Base-by-base conservation (phyloP, 225 moss, liverwort and hornwort species). In the Sphagnum tenellum region DNA sequence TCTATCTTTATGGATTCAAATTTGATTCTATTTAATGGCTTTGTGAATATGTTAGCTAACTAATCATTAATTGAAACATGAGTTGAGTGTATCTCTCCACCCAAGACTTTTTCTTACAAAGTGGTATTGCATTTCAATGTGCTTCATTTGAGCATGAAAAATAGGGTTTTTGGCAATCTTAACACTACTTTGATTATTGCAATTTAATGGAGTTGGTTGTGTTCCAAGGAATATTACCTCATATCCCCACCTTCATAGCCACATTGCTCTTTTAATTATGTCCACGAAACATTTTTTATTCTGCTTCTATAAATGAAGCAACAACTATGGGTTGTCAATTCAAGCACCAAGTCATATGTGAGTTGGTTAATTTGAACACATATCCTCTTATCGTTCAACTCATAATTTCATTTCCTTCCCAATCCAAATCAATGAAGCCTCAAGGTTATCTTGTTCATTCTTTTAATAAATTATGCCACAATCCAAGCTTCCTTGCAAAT, bases 111-210 rank as follows among this genome's bases (percentile, higher is more conserved):
- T 5, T 1, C 2, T 4, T 45, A 63, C 46, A 48, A 29, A 63
- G 62, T 63, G 62, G 11, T 63, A 47, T 10, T 65, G 65, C 4
- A 65, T 13, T 46, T 50, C 65, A 9, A 65, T 65, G n/a, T 65
- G 65, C 50, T 50, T 48, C 12, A 49, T 65, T 9, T 49, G 11
- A 5, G 50, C 47, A 52, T 65, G 65, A 12, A 65, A 52, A 9
- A 49, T 52, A 49, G 5, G 65, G 12, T 65, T 51, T 10, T 50
- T 5, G 8, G 50, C 48, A 4, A 65, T 5, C 12, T 11, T 8
- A 7, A 65, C 3, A 49, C 29, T 10, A 49, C 48, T 29, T 52
- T 50, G 65, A 50, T 65, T 65, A 2, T 65, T 49, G 46, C 50
- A 65, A 10, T 50, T 7, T 3, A 50, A 9, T n/a, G 51, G 3